Percentiles rank a stretch among this genome's conserved stretches.
Conservation (phyloP, 257 asterid species). For the Eustoma russellianum region DNA sequence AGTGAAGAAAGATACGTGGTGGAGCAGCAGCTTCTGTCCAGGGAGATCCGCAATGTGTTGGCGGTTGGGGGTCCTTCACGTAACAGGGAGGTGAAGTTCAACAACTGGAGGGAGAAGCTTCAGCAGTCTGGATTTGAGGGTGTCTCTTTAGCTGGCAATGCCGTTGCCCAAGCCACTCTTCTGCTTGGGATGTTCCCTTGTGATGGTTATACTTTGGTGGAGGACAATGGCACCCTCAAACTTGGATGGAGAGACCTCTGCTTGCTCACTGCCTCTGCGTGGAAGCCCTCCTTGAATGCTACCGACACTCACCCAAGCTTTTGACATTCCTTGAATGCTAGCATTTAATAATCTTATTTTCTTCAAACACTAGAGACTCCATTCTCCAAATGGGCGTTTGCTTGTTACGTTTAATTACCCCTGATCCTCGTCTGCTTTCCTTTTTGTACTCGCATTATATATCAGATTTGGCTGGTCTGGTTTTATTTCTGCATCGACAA, state of each 20-base stretch:
- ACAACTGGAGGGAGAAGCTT: constrained; percentile 91
- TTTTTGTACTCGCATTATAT: too few relatives aligned
- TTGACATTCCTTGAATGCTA: too few relatives aligned
- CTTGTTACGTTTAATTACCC: too few relatives aligned
- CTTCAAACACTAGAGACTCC: too few relatives aligned
- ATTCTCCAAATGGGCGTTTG: too few relatives aligned
- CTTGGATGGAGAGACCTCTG: constrained; percentile 99
- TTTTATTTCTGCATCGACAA: too few relatives aligned
- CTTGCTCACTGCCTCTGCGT: constrained; percentile 95
- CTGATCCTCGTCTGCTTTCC: too few relatives aligned
- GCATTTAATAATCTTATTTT: too few relatives aligned
- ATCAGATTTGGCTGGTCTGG: too few relatives aligned
- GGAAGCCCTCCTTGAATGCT: constrained; percentile 43
- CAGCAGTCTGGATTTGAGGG: constrained; percentile 81
- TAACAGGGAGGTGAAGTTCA: constrained; percentile 63
- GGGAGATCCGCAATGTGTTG: constrained; percentile 79
- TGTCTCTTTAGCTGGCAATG: constrained; percentile 76
- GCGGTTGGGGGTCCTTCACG: constrained; percentile 80
- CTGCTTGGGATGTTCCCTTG: constrained; percentile 92
- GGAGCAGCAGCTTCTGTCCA: constrained; percentile 80
- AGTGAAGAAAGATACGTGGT: constrained; percentile 90
- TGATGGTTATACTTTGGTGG: constrained; percentile 86
- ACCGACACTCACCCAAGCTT: too few relatives aligned
- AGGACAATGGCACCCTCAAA: constrained; percentile 86
- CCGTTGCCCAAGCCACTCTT: constrained; percentile 90